phyloP scores from a whole-genome alignment of 495 filamentous ascomycete species.

The Penicillium canariense region DNA sequence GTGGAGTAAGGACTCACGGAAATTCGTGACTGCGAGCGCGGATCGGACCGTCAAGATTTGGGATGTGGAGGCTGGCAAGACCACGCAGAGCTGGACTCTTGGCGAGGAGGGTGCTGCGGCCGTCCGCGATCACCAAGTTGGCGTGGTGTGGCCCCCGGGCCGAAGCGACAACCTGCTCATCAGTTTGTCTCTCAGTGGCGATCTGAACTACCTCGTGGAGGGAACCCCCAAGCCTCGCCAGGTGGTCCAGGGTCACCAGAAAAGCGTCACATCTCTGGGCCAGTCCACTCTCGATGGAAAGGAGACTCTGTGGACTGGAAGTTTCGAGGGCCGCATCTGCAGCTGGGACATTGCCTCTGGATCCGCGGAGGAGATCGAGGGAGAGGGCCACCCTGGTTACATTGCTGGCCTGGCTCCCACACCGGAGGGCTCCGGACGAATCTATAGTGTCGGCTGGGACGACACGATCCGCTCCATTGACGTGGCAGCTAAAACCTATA shows the following conservation, averaged over 20 bases:
- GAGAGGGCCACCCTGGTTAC: slow-evolving; percentile 76
- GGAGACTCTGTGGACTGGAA: slow-evolving; percentile 77
- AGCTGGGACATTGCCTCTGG: slow-evolving; percentile 76
- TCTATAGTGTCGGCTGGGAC: slow-evolving; percentile 92
- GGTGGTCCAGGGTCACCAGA: slow-evolving; percentile 89
- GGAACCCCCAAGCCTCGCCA: slow-evolving; percentile 64
- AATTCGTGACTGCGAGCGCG: slow-evolving; percentile 86
- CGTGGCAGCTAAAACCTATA: slow-evolving; percentile 55
- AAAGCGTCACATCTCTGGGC: slow-evolving; percentile 76
- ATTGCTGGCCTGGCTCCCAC: slow-evolving; percentile 71
- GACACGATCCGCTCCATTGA: slow-evolving; percentile 85
- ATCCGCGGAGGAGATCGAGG: slow-evolving; percentile 64
- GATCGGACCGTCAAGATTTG: slow-evolving; percentile 76
- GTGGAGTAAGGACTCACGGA: slow-evolving; percentile 86
- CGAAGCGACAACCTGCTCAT: slow-evolving; percentile 83
- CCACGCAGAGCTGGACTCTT: slow-evolving; percentile 77
- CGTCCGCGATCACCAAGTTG: slow-evolving; percentile 85
- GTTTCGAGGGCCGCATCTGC: slow-evolving; percentile 83
- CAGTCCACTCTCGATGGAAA: slow-evolving; percentile 42
- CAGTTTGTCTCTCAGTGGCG: slow-evolving; percentile 80
- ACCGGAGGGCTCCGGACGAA: slow-evolving; percentile 49
- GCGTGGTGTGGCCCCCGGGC: slow-evolving; percentile 86
- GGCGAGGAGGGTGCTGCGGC: slow-evolving; percentile 76
- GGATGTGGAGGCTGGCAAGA: slow-evolving; percentile 77
- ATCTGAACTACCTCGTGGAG: slow-evolving; percentile 83